Evolutionary conservation across 768 basidiomycete genomes (phyloP), one percentile per base, ranked within the genome.

Genomic region (Coprinopsis marcescibilis): DNA sequence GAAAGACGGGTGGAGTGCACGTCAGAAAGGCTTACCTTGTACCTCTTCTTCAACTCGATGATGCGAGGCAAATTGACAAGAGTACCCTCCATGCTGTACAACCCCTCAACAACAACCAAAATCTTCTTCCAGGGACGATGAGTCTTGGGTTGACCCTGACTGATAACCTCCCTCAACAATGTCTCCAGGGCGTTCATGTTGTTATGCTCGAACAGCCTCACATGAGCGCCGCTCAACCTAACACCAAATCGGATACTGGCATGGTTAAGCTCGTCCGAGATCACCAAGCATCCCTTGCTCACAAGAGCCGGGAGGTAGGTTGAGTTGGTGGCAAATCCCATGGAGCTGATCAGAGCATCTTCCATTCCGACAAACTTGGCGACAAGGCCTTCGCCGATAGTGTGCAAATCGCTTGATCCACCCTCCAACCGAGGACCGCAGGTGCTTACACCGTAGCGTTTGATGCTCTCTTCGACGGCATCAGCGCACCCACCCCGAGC

Each of bases 81-180:
- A 7, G 89, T 93, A n/a, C 96, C 96, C 67, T 98, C 96, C 96
- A 99, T 99, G 51, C 89, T 92, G 69, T 91, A 98, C 35, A 99
- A 65, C 2, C 96, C 96, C 62, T 99, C 96, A 11, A 98, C 91
- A 45, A 96, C 80, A 35, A 99, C 54, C 30, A 99, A 65, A 51
- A 99, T 98, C 72, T 95, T 97, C 73, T 95, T 96, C 96, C 96
- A 98, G 11, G 95, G 95, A n/a, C 96, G 69, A 58, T 98, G 96
- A 0, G 93, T 96, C 69, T 93, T 86, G 3, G 95, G 93, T 62
- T 98, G 95, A 13, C 96, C 96, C 64, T 99, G 96, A 57, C 87
- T 90, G 67, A 99, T 94, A 20, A 81, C 83, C 65, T 99, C 96
- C 34, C 83, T 75, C 59, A 99, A 68, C 11, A 98, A 59, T 4